Percentiles rank a stretch among this genome's conserved stretches.
Evolutionary conservation across 768 basidiomycete genomes (phyloP).

Genomic region (Cystofilobasidium macerans): DNA sequence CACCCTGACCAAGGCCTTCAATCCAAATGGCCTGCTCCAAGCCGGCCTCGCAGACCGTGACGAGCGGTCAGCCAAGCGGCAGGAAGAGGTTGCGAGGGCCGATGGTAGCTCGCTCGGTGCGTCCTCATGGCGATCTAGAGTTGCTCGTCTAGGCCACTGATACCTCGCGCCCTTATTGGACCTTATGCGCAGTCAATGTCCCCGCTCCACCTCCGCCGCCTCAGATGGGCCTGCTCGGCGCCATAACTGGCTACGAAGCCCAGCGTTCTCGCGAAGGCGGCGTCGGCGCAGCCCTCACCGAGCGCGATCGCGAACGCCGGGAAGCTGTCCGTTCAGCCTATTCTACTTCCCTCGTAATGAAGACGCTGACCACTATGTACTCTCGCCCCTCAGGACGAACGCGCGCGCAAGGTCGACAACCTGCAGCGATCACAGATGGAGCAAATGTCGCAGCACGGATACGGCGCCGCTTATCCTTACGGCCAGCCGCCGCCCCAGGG

Average conservation of each 20-base stretch:
- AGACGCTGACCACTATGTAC: not conserved
- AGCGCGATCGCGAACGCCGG: conserved; percentile 85
- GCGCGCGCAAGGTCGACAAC: conserved; percentile 85
- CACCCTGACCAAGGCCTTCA: conserved; percentile 83
- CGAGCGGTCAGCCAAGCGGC: conserved; percentile 86
- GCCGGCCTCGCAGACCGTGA: conserved; percentile 92
- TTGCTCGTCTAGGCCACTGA: not conserved
- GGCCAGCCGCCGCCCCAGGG: conserved; percentile 39
- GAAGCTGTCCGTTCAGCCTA: conserved; percentile 45
- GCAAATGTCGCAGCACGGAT: conserved; percentile 65
- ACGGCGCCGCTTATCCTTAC: conserved; percentile 41
- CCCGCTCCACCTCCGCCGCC: conserved; percentile 88
- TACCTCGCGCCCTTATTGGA: not conserved
- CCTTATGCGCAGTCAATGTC: conserved; percentile 53
- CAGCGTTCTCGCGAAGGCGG: conserved; percentile 91
- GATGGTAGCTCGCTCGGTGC: conserved; percentile 65
- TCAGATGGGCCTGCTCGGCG: conserved; percentile 87
- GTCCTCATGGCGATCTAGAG: not conserved
- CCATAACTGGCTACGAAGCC: conserved; percentile 87
- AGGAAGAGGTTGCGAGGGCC: conserved; percentile 87
- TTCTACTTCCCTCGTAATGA: not conserved
- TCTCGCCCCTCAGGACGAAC: conserved; percentile 50
- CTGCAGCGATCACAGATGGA: conserved; percentile 79
- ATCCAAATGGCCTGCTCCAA: conserved; percentile 84
- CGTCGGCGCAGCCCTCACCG: conserved; percentile 84